Evolutionary conservation across 2,329 filamentous ascomycete species (phyloP), one percentile per base, ranked within the genome.

Genomic region (Botryotinia globosa): DNA sequence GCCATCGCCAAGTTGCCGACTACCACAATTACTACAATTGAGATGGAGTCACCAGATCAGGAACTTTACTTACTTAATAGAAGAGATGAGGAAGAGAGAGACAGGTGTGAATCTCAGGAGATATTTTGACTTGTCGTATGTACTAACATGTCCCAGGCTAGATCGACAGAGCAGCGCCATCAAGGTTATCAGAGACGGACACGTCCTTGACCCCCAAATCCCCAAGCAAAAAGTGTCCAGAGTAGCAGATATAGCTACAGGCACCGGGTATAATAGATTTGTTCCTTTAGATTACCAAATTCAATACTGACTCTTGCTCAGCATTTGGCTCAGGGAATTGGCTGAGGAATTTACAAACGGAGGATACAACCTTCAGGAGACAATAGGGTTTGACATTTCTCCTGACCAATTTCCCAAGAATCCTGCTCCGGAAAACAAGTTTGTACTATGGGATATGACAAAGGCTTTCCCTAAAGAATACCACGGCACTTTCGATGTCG

Each of bases 61-160:
- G 63, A 66, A 66, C 32, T 37, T 8, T 66, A 66, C 44, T n/a
- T 66, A 9, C 12, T 66, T 32, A 66, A 22, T 66, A 66, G 32
- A 34, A 66, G 63, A 66, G 63, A 66, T 8, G 44, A 66, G 44
- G 32, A 37, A 37, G 44, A 66, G 22, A 66, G 34, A 25, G 44
- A 66, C 29, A 66, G 63, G 63, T 66, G 16, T n/a, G 32, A 7
- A 37, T 22, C 44, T n/a, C 63, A 18, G 12, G 63, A 63, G 32
- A 37, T 37, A n/a, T 0, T 32, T n/a, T 4, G 22, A 39, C 4
- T 29, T 22, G 2, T 7, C 25, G 14, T 51, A 1, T 12, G 16
- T 66, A 34, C 44, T 51, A 25, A 66, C 9, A 37, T n/a, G 22
- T 34, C 25, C 6, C 22, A 66, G 63, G 44, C 44, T 66, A 25